phyloP scores from a whole-genome alignment of 768 basidiomycete species.

The Leccinum olivaceopallidum region DNA sequence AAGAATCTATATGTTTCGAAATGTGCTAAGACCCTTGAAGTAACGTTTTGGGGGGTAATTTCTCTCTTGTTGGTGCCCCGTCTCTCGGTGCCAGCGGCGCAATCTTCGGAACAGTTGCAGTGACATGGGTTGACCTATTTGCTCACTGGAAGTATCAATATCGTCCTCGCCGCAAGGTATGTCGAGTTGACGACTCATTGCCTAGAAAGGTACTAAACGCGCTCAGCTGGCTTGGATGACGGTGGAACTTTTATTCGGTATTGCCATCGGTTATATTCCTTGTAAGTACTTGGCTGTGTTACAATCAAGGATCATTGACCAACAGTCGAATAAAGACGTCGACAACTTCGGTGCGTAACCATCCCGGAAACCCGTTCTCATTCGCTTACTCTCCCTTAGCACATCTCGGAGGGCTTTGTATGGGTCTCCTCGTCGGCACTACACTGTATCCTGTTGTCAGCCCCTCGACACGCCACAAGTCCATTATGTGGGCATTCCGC shows the following conservation, averaged over 20 bases:
- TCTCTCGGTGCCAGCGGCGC: conserved; percentile 93
- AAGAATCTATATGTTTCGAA: not conserved
- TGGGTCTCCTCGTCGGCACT: conserved; percentile 81
- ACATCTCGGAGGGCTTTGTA: conserved; percentile 85
- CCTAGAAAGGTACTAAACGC: not conserved
- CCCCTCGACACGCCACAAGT: conserved; percentile 67
- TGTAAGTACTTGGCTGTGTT: conserved; percentile 46
- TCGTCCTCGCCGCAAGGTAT: conserved; percentile 75
- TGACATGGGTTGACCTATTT: conserved; percentile 86
- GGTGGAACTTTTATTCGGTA: conserved; percentile 82
- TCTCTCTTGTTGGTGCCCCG: conserved; percentile 83
- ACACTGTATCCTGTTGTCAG: conserved; percentile 91
- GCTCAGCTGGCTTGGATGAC: conserved; percentile 77
- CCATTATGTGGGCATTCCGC: conserved; percentile 73
- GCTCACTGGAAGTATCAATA: conserved; percentile 92
- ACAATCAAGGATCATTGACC: conserved; percentile 14
- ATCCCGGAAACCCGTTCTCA: not conserved
- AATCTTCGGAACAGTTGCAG: conserved; percentile 84
- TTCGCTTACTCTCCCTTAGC: conserved; percentile 42
- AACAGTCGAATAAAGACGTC: conserved; percentile 49
- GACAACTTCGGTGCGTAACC: conserved; percentile 79
- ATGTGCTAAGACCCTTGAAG: conserved; percentile 35
- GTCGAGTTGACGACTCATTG: conserved; percentile 8
- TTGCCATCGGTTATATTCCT: conserved; percentile 83
- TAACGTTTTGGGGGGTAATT: conserved; percentile 91